Evolutionary conservation across 208 protist genomes (phyloP), one percentile per base, ranked within the genome.

Genomic region (Trypanosoma melophagium): DNA sequence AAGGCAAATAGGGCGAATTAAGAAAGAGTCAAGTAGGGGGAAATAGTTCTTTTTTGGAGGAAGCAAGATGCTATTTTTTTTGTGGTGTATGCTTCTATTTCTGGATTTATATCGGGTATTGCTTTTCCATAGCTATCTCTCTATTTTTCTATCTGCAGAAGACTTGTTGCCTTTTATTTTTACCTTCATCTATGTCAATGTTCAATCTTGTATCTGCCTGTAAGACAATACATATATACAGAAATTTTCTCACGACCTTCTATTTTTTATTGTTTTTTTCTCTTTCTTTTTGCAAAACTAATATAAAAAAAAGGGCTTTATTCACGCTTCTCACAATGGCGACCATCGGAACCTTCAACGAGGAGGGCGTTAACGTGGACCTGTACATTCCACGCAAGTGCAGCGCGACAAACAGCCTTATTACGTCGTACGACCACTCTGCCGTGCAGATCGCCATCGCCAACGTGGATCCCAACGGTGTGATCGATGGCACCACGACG

Each of bases 341-440:
- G 69, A 80, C 86, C 76, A 95, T 95, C 63, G 90, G 90, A 74
- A 93, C 80, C 25, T 81, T 84, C 82, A 98, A 98, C 85, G 91
- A 93, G 65, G 89, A 95, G 71, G 92, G 89, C 56, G 76, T 87
- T 55, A 95, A 90, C 61, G 87, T 98, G 64, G 97, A 98, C 69
- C 80, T 98, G 38, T 98, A 98, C 90, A 96, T 97, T 76, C 97
- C 97, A 58, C 89, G 97, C 78, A 98, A 98, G 87, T 98, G 97
- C 94, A 95, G 97, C 71, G 94, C 96, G 77, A 98, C 97, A 57
- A 97, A 97, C 90, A 80, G 77, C 69, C 83, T 98, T 49, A 98
- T 99, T 77, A 63, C 72, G 60, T 93, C 95, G 47, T 96, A 89
- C 71, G 97, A 99, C 81, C 93, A 98, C 90, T 95, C 95, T 50